Percentiles rank a stretch among this genome's conserved stretches.
These are phyloP conservation scores for Fusarium algeriense DNA, from an alignment of 2,329 filamentous ascomycete species.

Conservation along the genomic window DNA sequence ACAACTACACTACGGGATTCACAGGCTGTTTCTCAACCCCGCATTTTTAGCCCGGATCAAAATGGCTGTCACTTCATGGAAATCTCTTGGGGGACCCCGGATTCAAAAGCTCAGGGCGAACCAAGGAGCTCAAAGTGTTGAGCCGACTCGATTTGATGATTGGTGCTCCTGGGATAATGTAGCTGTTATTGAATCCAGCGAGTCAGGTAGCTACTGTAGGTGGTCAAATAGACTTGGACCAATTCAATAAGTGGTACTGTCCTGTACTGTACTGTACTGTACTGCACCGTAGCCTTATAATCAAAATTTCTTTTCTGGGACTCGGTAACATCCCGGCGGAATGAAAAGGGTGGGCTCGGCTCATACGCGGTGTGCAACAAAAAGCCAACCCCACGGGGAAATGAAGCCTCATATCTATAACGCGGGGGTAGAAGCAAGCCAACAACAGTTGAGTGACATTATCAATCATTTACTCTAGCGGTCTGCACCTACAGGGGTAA, in stretches of 20 bases:
- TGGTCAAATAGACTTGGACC: conserved; percentile 3
- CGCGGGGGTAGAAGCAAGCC: conserved; percentile 26
- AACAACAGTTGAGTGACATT: conserved; percentile 22
- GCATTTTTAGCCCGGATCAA: conserved; percentile 41
- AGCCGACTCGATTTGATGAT: conserved; percentile 2
- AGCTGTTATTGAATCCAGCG: conserved; percentile 5
- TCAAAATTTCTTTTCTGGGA: conserved; percentile 6
- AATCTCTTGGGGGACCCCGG: conserved; percentile 15
- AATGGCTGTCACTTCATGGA: conserved; percentile 25
- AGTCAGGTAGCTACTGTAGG: conserved; percentile 9
- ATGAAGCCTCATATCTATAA: conserved; percentile 31
- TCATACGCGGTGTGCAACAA: conserved; percentile 21
- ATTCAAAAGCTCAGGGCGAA: not conserved
- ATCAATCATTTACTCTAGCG: conserved; percentile 17
- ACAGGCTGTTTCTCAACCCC: conserved; percentile 29
- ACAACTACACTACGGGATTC: not conserved
- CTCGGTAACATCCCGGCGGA: conserved; percentile 28
- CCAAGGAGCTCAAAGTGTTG: conserved; percentile 4
- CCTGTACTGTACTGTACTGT: no score
- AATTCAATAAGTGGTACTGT: not conserved
- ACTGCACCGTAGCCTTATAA: conserved; percentile 15
- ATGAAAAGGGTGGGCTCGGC: conserved; percentile 36
- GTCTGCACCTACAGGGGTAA: conserved; percentile 28
- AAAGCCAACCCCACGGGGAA: conserved; percentile 37
- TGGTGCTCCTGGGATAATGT: not conserved